A percentile compares a stretch with the other conserved stretches of the same genome.
These are phyloP conservation scores for Lipomyces oligophaga DNA, from an alignment of 805 yeast species.

Conservation along the genomic window DNA sequence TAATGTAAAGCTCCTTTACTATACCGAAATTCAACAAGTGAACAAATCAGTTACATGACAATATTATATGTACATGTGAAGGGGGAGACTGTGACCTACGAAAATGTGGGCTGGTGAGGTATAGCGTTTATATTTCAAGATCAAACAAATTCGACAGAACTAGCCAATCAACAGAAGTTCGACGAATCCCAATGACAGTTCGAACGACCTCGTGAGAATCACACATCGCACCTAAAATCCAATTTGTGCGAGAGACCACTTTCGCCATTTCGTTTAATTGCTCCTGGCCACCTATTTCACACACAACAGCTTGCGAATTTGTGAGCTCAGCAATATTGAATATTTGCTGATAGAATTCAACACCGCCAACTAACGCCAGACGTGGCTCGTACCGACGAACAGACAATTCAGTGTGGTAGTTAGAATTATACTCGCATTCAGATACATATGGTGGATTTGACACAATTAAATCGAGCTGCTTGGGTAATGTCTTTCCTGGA, in stretches of 20 bases:
- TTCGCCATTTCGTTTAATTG: conserved; percentile 51
- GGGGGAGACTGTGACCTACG: conserved; percentile 18
- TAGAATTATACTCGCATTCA: conserved; percentile 40
- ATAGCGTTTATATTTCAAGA: background rate
- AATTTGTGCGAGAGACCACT: conserved; percentile 33
- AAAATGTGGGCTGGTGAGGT: background rate
- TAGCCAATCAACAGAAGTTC: conserved; percentile 12
- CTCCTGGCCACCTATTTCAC: conserved; percentile 64
- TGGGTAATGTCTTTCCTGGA: background rate
- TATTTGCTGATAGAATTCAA: conserved; percentile 64
- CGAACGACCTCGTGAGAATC: conserved; percentile 46
- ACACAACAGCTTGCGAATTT: conserved; percentile 56
- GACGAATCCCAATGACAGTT: conserved; percentile 18
- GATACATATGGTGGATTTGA: conserved; percentile 95
- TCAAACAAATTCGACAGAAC: conserved; percentile 9
- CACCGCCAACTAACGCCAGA: conserved; percentile 73
- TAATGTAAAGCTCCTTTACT: conserved; percentile 11
- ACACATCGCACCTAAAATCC: conserved; percentile 48
- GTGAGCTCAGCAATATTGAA: conserved; percentile 41
- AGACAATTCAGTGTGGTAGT: conserved; percentile 50
- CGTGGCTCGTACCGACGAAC: conserved; percentile 72
- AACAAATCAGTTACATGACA: conserved; percentile 26
- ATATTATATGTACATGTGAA: conserved; percentile 14
- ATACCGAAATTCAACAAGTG: conserved; percentile 25
- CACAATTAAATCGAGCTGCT: conserved; percentile 50